Base-by-base conservation (phyloP, 2,329 filamentous ascomycete species). In the Drechslerella dactyloides region DNA sequence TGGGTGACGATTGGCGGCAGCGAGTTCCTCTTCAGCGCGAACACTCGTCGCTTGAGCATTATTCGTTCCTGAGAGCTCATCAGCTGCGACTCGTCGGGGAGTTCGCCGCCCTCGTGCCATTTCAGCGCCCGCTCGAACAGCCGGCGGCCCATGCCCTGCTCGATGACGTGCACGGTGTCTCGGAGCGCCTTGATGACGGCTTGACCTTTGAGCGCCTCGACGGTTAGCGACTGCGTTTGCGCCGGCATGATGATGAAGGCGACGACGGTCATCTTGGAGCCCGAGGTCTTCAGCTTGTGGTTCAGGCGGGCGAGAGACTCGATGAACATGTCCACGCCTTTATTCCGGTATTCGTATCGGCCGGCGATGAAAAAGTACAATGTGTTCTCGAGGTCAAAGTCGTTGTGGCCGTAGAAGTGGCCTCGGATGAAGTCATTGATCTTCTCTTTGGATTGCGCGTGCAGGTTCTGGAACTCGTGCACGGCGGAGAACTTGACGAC, bases 241-340 rank as follows among this genome's bases (percentile, higher is more conserved):
- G 94, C 94, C 1, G 94, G 94, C 91, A 99, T 96, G 80, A 99
- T 97, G 80, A 99, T 90, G 79, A 99, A 99, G 19, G 94, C 93
- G 17, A 99, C 93, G 6, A 99, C 89, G 0, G 94, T 97, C 79
- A 89, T 93, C 81, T 94, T 96, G 76, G 91, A 96, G 54, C 91
- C 91, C 6, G 87, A 81, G 57, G 82, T 81, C 85, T 97, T 97
- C 78, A 99, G 86, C 42, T 90, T 87, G 82, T 97, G 93, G 81
- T 99, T 99, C 77, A 99, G 82, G 48, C 94, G 90, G 27, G 94
- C 94, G 74, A 99, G 83, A 2, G 93, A 94, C 81, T 99, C 94
- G 76, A 99, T 96, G 81, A 97, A 99, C 94, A 99, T 97, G 81
- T 99, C 94, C 8, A 97, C 93, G 78, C 94, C 94, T 82, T 99